Evolutionary conservation across 1,284 basidiomycete species (phyloP), one percentile per base, ranked within the genome.

Genomic region (Taiwanofungus camphoratus): DNA sequence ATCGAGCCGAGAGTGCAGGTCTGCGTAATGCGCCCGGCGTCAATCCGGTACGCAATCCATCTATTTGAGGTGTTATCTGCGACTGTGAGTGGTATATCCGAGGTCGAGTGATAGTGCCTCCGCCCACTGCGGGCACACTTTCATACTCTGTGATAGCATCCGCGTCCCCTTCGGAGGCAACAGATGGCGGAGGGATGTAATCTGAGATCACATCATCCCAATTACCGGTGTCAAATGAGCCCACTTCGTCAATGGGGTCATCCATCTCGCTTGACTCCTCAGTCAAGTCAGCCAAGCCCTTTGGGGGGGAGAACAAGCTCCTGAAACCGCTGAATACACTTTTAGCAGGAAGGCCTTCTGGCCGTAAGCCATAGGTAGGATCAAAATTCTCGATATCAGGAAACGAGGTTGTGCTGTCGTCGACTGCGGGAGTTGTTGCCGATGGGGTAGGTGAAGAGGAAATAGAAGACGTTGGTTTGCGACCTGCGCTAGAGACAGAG

Each of bases 331-430:
- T 72, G 61, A 89, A 91, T 2, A 76, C 69, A 49, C 79, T 82
- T 60, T 86, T 87, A 2, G 71, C 69, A 0, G 92, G 92, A 4
- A 94, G 71, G 9, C 87, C 86, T 56, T 94, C 92, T 0, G 91
- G 89, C 12, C 94, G 82, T n/a, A 97, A 70, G n/a, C 94, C 94
- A 57, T 98, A 97, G 0, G 94, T 97, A 0, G 93, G 94, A 58
- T 98, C 94, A 63, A 91, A 96, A 50, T 87, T 80, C 64, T 95
- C 93, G 31, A 93, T 76, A 42, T 94, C 91, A 2, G 88, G 82
- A 49, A 86, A 82, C 6, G 80, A 74, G 9, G 73, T 71, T 46
- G 68, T 64, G 2, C 68, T 55, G 18, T 74, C 71, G n/a, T 65
- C 49, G 8, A 54, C 44, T 52, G 53, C 33, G 23, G 41, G 36